Conservation (phyloP, 2,329 filamentous ascomycete genomes). For the Byssochlamys sp. region DNA sequence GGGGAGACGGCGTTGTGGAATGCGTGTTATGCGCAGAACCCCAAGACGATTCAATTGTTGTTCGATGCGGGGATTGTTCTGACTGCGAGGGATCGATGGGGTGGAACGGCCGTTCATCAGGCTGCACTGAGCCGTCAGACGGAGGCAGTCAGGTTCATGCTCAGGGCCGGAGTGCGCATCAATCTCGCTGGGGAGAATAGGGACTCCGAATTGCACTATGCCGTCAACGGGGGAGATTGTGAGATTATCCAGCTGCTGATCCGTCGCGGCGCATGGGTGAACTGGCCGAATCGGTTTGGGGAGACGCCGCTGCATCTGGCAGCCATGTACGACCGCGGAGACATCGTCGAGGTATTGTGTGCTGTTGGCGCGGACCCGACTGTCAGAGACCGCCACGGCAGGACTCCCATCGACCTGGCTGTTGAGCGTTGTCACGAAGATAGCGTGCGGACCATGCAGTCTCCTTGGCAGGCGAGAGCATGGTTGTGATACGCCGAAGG, state of each 20-base stretch:
- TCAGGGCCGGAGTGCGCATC: not conserved
- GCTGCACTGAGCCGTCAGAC: not conserved
- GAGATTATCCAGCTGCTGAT: not conserved
- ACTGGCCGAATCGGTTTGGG: not conserved
- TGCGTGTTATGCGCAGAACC: not conserved
- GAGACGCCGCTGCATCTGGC: not conserved
- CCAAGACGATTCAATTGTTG: not conserved
- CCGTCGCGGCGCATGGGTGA: not conserved
- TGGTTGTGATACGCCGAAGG: too few relatives aligned
- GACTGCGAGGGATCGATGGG: not conserved
- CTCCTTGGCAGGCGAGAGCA: too few relatives aligned
- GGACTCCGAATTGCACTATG: not conserved
- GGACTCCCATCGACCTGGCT: too few relatives aligned
- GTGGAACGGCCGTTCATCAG: slow-evolving; percentile 4
- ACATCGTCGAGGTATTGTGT: not conserved
- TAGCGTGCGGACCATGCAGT: too few relatives aligned
- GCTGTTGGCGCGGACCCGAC: too few relatives aligned
- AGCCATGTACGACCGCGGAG: slow-evolving; percentile 15
- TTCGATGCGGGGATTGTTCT: slow-evolving; percentile 1
- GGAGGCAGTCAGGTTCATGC: not conserved
- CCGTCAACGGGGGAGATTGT: not conserved
- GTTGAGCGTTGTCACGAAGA: too few relatives aligned
- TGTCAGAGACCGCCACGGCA: too few relatives aligned
- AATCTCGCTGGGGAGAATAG: not conserved
- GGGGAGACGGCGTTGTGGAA: slow-evolving; percentile 3